These are phyloP conservation scores for Mrakia blollopis DNA, from an alignment of 768 basidiomycete species.

Conservation along the genomic window DNA sequence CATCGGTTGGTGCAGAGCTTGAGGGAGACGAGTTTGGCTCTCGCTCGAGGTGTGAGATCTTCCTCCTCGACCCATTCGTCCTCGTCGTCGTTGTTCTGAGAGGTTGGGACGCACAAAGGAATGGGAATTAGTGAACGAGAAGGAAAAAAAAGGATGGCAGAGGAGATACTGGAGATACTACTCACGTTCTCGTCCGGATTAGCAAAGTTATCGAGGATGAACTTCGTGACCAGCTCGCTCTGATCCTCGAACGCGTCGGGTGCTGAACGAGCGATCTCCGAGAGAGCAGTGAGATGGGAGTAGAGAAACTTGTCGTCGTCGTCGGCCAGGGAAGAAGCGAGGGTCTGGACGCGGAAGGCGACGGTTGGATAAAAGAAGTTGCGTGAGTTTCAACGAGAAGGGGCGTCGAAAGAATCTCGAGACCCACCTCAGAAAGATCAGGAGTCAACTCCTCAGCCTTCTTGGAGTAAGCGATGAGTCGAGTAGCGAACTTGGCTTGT, in stretches of 20 bases:
- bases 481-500: slow-evolving; percentile 80
- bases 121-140: not conserved
- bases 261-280: slow-evolving; percentile 64
- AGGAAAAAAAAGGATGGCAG: too few relatives aligned
- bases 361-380: too few relatives aligned
- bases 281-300: slow-evolving; percentile 65
- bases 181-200: slow-evolving; percentile 15
- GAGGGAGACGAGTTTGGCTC: slow-evolving; percentile 67
- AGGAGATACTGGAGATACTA: not conserved
- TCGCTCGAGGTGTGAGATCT: slow-evolving; percentile 55
- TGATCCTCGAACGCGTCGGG: slow-evolving; percentile 71
- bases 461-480: slow-evolving; percentile 61
- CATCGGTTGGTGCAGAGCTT: slow-evolving; percentile 79
- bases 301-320: slow-evolving; percentile 54
- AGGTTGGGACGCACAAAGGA: too few relatives aligned
- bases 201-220: slow-evolving; percentile 49
- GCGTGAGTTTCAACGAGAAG: not conserved
- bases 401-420: not conserved
- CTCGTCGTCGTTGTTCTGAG: slow-evolving; percentile 36
- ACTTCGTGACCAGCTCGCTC: slow-evolving; percentile 67
- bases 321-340: slow-evolving; percentile 47
- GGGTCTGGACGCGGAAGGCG: slow-evolving; percentile 49
- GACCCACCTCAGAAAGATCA: slow-evolving; percentile 61
- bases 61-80: slow-evolving; percentile 72
- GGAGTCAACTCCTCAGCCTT: slow-evolving; percentile 53